A percentile compares a stretch with the other conserved stretches of the same genome.
phyloP scores from a whole-genome alignment of 169 alveolate species.

The Theileria sp. region DNA sequence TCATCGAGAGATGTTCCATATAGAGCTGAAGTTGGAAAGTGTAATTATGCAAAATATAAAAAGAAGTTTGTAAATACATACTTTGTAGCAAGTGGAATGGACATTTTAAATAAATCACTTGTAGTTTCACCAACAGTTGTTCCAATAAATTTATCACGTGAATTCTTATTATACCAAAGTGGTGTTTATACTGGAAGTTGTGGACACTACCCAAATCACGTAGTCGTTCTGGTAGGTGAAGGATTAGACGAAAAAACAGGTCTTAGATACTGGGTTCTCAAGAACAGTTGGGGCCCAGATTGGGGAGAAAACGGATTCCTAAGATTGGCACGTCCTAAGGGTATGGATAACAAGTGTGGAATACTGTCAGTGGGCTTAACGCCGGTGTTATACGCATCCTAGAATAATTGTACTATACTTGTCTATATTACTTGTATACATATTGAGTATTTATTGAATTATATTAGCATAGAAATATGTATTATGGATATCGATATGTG shows the following conservation, averaged over 20 bases:
- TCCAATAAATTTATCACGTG: conserved; percentile 81
- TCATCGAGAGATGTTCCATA: conserved; percentile 76
- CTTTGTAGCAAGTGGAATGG: conserved; percentile 7
- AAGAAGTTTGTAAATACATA: conserved; percentile 21
- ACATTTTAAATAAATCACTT: conserved; percentile 17
- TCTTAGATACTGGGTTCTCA: conserved; percentile 71
- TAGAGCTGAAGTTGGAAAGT: conserved; percentile 38
- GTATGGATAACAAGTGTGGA: conserved; percentile 45
- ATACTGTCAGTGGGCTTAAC: conserved; percentile 41
- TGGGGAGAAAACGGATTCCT: conserved; percentile 84
- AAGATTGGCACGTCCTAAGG: conserved; percentile 62
- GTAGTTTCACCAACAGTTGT: conserved; percentile 78
- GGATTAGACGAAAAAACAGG: conserved; percentile 55
- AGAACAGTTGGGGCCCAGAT: conserved; percentile 79
- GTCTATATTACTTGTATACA: neutral
- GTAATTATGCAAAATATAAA: conserved; percentile 71
- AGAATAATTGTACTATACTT: neutral
- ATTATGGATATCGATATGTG: neutral
- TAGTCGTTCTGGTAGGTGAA: conserved; percentile 79
- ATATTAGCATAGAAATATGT: conserved; percentile 18
- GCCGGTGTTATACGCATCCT: conserved; percentile 21
- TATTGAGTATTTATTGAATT: too few relatives aligned
- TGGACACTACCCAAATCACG: conserved; percentile 68
- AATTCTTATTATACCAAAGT: conserved; percentile 70
- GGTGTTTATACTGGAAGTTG: conserved; percentile 73